Percentiles rank a stretch among this genome's conserved stretches.
phyloP scores from a whole-genome alignment of 805 yeast species.

The Vanderwaltozyma yarrowii region DNA sequence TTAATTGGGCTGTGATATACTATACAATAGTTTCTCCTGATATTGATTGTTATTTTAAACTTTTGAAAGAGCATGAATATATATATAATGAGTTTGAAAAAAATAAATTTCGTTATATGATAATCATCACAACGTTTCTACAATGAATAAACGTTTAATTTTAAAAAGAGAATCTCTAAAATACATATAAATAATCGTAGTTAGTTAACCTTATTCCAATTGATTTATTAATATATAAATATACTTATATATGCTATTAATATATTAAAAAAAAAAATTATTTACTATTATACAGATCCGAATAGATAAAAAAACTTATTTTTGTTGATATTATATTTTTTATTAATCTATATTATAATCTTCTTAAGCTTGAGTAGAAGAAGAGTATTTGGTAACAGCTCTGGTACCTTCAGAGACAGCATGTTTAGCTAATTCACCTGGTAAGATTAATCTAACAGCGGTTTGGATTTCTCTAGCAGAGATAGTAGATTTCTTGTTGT shows the following conservation, averaged over 20 bases:
- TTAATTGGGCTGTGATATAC: too few relatives aligned
- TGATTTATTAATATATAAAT: slow-evolving; percentile 3
- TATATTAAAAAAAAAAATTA: slow-evolving; percentile 1
- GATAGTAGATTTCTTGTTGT: slow-evolving; percentile 96
- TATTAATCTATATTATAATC: slow-evolving; percentile 1
- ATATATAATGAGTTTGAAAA: too few relatives aligned
- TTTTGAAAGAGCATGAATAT: too few relatives aligned
- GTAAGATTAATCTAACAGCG: slow-evolving; percentile 94
- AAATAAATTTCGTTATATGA: too few relatives aligned
- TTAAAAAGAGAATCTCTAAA: too few relatives aligned
- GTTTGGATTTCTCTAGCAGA: slow-evolving; percentile 98
- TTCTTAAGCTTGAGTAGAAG: slow-evolving; percentile 38
- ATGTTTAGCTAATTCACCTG: slow-evolving; percentile 98
- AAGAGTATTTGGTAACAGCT: slow-evolving; percentile 94
- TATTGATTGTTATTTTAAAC: too few relatives aligned
- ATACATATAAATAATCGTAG: background rate
- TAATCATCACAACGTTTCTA: slow-evolving; percentile 3
- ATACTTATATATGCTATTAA: background rate
- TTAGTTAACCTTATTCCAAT: slow-evolving; percentile 2
- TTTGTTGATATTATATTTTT: slow-evolving; percentile 2
- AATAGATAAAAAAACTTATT: slow-evolving; percentile 1
- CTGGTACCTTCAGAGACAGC: slow-evolving; percentile 98
- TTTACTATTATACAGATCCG: slow-evolving; percentile 4
- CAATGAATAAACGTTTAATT: slow-evolving; percentile 1
- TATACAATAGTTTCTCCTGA: too few relatives aligned